Conservation (phyloP, 495 filamentous ascomycete species). For the Penicillium desertorum region DNA sequence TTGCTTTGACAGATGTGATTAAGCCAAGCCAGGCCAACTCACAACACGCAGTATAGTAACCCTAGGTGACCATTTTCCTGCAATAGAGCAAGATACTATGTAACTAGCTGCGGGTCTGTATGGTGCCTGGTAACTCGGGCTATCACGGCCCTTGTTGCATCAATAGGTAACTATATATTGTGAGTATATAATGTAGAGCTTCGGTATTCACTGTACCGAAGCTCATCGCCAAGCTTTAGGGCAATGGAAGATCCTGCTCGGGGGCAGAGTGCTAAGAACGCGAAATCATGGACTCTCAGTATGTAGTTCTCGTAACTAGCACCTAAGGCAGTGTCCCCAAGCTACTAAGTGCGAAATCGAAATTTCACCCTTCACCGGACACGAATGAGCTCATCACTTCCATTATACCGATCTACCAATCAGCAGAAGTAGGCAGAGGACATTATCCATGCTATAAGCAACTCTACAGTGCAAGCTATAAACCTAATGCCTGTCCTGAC, state of each 20-base stretch:
- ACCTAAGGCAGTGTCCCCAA: background rate
- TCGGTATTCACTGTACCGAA: background rate
- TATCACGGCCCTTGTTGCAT: background rate
- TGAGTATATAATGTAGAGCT: background rate
- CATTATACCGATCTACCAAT: background rate
- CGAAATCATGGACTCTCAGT: background rate
- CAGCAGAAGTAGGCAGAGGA: background rate
- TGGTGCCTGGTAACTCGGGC: background rate
- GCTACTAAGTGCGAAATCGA: too few species aligned
- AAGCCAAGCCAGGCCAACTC: background rate
- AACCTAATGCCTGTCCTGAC: slow-evolving; percentile 6
- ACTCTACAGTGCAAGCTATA: background rate
- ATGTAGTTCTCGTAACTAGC: background rate
- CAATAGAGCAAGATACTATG: background rate
- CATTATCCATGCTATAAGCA: background rate
- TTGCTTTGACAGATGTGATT: background rate
- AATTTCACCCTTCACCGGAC: background rate
- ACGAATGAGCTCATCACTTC: background rate
- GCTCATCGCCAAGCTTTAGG: too few species aligned
- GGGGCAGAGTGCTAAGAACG: background rate
- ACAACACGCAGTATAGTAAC: background rate
- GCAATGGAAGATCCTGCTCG: too few species aligned
- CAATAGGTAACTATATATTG: background rate
- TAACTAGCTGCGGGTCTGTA: background rate
- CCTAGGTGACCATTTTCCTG: background rate